A percentile compares a stretch with the other conserved stretches of the same genome.
Conservation (phyloP, 345 rosid species). For the Erucastrum elatum region DNA sequence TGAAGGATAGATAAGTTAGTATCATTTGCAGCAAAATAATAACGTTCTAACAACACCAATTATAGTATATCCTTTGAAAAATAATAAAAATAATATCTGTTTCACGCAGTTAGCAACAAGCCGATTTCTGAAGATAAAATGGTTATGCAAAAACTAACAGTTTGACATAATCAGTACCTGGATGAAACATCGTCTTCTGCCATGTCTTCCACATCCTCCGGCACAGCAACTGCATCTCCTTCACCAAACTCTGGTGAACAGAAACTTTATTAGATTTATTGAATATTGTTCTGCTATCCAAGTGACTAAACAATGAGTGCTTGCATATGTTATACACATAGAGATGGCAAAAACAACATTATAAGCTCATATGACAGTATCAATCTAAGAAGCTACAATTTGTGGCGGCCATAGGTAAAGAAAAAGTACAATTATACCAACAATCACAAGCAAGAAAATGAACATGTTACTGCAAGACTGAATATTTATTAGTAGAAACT, state of each 20-base stretch:
- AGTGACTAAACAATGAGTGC: constrained; percentile 2
- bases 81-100: background rate
- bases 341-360: constrained; percentile 13
- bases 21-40: background rate
- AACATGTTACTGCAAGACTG: constrained; percentile 1
- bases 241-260: constrained; percentile 54
- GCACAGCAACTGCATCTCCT: constrained; percentile 54
- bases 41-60: background rate
- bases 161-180: constrained; percentile 52
- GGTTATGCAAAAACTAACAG: background rate
- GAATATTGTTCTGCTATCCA: background rate
- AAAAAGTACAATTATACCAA: background rate
- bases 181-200: constrained; percentile 82
- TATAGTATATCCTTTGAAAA: background rate
- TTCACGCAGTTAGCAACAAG: constrained; percentile 18
- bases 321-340: background rate
- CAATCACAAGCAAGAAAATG: background rate
- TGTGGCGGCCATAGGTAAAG: background rate
- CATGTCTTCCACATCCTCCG: constrained; percentile 68
- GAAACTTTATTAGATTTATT: constrained; percentile 20
- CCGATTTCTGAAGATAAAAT: constrained; percentile 1
- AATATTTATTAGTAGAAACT: background rate
- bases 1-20: constrained; percentile 12
- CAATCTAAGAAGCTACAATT: background rate
- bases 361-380: constrained; percentile 4